Conservation (phyloP, 257 asterid genomes). For the Prunella vulgaris region DNA sequence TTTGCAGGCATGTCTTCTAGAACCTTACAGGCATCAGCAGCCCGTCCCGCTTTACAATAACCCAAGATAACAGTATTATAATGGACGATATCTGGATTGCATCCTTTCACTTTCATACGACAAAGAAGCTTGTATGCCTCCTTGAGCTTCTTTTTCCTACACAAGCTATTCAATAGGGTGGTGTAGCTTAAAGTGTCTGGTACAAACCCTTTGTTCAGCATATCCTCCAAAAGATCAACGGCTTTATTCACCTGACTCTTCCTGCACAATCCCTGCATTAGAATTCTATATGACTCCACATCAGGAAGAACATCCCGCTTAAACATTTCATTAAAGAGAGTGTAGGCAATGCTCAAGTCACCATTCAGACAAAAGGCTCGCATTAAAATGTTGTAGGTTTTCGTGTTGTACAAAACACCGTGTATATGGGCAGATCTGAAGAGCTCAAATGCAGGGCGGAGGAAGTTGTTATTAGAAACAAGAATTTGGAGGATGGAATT, state of each 20-base stretch:
- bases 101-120: constrained; percentile 86
- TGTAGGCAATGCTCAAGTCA: constrained; percentile 71
- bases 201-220: constrained; percentile 89
- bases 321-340: constrained; percentile 66
- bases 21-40: constrained; percentile 83
- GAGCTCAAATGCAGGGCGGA: constrained; percentile 75
- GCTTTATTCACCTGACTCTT: constrained; percentile 92
- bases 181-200: constrained; percentile 79
- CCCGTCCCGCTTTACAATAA: constrained; percentile 71
- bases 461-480: constrained; percentile 42
- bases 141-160: constrained; percentile 82
- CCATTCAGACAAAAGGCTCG: constrained; percentile 67
- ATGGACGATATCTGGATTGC: constrained; percentile 83
- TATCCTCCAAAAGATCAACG: constrained; percentile 78
- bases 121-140: constrained; percentile 95
- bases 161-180: constrained; percentile 73
- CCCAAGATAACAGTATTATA: constrained; percentile 80
- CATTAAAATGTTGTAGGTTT: constrained; percentile 79
- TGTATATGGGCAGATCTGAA: constrained; percentile 59
- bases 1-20: constrained; percentile 70
- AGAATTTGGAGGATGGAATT: constrained; percentile 72
- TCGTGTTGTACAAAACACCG: constrained; percentile 61
- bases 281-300: constrained; percentile 69
- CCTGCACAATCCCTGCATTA: constrained; percentile 89
- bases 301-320: constrained; percentile 78